A percentile compares a stretch with the other conserved stretches of the same genome.
Evolutionary conservation across 2,329 filamentous ascomycete species (phyloP).

Genomic region (Verticillium dahliae): DNA sequence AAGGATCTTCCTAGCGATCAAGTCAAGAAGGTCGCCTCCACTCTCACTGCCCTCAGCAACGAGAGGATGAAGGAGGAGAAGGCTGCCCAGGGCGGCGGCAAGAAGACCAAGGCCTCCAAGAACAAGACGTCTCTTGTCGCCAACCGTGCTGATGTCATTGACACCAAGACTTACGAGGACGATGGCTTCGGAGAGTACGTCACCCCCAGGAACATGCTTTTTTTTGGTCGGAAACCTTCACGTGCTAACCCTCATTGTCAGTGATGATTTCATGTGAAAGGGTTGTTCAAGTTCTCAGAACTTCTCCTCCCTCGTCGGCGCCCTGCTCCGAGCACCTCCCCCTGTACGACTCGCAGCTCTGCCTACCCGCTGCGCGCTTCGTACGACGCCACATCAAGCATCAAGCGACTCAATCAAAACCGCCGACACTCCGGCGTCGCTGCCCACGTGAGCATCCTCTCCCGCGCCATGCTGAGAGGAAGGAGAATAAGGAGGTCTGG

Average conservation of each 20-base stretch:
- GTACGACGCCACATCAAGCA: background rate
- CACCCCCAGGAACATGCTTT: background rate
- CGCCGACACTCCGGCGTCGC: background rate
- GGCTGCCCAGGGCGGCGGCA: slow-evolving; percentile 83
- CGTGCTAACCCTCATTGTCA: slow-evolving; percentile 19
- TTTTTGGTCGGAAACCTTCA: background rate
- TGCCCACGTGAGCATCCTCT: background rate
- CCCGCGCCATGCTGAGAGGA: background rate
- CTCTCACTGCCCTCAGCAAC: slow-evolving; percentile 83
- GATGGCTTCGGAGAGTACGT: slow-evolving; percentile 79
- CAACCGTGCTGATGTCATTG: slow-evolving; percentile 52
- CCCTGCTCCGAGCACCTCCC: slow-evolving; percentile 1
- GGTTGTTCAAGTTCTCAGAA: slow-evolving; percentile 9
- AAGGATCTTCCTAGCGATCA: slow-evolving; percentile 87
- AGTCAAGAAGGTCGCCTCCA: slow-evolving; percentile 91
- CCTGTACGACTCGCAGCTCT: slow-evolving; percentile 1
- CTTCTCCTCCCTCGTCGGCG: slow-evolving; percentile 6
- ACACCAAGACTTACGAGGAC: slow-evolving; percentile 74
- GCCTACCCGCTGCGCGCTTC: background rate
- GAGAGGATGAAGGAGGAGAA: slow-evolving; percentile 99
- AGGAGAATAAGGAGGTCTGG: background rate
- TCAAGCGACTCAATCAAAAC: background rate
- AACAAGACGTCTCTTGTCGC: slow-evolving; percentile 81
- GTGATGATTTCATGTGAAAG: slow-evolving; percentile 68
- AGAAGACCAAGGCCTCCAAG: slow-evolving; percentile 97